These are phyloP conservation scores for Lactifluus piperatus DNA, from an alignment of 768 basidiomycete species.

Conservation along the genomic window DNA sequence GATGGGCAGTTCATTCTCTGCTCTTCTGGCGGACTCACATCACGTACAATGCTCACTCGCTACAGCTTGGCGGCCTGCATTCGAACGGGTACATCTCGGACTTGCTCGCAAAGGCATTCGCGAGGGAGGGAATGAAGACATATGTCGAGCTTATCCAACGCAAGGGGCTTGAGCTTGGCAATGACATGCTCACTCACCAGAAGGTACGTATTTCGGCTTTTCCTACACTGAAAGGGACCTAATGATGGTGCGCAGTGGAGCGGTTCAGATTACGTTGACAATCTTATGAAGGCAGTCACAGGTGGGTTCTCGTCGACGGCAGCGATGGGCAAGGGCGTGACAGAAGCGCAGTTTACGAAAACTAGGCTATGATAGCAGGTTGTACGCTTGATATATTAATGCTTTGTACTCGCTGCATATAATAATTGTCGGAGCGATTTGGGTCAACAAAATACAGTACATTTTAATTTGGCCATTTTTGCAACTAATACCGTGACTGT, in stretches of 20 bases:
- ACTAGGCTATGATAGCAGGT: conserved; percentile 29
- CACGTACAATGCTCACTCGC: neutral
- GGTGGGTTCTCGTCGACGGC: conserved; percentile 95
- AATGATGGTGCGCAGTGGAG: conserved; percentile 59
- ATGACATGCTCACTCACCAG: conserved; percentile 96
- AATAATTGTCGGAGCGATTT: too few relatives aligned
- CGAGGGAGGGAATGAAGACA: conserved; percentile 97
- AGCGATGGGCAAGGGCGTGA: conserved; percentile 99
- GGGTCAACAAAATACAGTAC: too few relatives aligned
- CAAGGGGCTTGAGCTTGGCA: conserved; percentile 85
- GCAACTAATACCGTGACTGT: too few relatives aligned
- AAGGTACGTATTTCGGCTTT: conserved; percentile 43
- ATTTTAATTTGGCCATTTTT: too few relatives aligned
- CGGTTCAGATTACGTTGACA: conserved; percentile 89
- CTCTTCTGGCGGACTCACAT: neutral
- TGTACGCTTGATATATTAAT: too few relatives aligned
- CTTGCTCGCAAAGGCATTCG: conserved; percentile 79
- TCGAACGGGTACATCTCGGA: conserved; percentile 97
- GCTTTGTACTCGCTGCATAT: neutral
- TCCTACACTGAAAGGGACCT: neutral
- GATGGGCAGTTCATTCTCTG: neutral
- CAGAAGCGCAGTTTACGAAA: conserved; percentile 76
- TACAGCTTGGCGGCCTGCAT: conserved; percentile 88
- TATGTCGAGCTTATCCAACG: conserved; percentile 94
- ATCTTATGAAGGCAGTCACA: conserved; percentile 89